Evolutionary conservation across 306 rosid genomes (phyloP).

Genomic region (Rosa multiflora): DNA sequence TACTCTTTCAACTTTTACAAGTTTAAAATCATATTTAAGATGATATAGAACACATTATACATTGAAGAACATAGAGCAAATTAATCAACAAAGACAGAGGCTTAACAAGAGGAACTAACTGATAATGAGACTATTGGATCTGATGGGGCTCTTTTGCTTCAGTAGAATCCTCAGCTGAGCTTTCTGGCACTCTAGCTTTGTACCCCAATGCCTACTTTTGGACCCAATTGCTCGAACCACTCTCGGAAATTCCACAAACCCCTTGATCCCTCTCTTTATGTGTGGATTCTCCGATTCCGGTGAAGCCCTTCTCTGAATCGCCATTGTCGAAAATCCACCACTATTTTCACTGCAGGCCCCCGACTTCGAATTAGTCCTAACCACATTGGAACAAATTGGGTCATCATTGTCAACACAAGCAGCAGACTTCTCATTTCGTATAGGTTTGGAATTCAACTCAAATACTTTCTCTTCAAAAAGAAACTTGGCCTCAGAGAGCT

Average conservation of each 20-base stretch:
- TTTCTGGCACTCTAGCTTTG: slow-evolving; percentile 57
- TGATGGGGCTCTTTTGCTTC: slow-evolving; percentile 35
- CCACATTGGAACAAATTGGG: not conserved
- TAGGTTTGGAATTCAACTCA: slow-evolving; percentile 21
- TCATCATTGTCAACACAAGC: slow-evolving; percentile 3
- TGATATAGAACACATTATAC: not conserved
- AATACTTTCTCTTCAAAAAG: slow-evolving; percentile 42
- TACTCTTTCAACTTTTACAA: slow-evolving; percentile 16
- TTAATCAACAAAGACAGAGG: slow-evolving; percentile 8
- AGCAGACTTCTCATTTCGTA: slow-evolving; percentile 11
- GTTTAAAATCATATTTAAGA: not conserved
- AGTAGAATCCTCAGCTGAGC: slow-evolving; percentile 54
- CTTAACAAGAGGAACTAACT: slow-evolving; percentile 7
- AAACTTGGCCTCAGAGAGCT: slow-evolving; percentile 49
- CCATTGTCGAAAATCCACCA: slow-evolving; percentile 20
- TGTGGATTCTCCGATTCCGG: slow-evolving; percentile 58
- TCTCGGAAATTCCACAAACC: slow-evolving; percentile 60
- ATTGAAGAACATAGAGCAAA: not conserved
- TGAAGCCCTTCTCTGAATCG: slow-evolving; percentile 23
- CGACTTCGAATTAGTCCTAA: not conserved
- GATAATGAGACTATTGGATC: slow-evolving; percentile 40
- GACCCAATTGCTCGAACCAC: slow-evolving; percentile 48
- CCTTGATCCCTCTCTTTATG: slow-evolving; percentile 59
- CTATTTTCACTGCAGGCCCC: slow-evolving; percentile 5
- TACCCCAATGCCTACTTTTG: slow-evolving; percentile 50